Evolutionary conservation across 129 eudicot species (phyloP).

Genomic region (Calendula officinalis): DNA sequence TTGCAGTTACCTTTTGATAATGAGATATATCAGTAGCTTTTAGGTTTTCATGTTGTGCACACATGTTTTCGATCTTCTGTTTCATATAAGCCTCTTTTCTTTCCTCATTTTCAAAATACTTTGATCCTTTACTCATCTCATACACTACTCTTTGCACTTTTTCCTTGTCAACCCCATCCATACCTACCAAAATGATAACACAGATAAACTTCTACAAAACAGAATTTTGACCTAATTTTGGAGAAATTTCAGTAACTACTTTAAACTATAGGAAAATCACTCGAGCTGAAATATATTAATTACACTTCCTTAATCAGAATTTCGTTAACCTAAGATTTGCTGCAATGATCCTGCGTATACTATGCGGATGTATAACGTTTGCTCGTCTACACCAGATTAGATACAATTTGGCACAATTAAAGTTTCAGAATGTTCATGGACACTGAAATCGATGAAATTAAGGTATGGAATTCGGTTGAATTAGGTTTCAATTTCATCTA

Average conservation of each 20-base stretch:
- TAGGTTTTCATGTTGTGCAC: slow-evolving; percentile 54
- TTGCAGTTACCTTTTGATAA: slow-evolving; percentile 61
- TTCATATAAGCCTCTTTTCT: slow-evolving; percentile 77
- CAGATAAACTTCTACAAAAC: background rate
- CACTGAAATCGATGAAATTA: background rate
- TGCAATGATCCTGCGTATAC: background rate
- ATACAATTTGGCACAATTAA: background rate
- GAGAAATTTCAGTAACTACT: background rate
- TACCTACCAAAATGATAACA: slow-evolving; percentile 49
- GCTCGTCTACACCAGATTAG: background rate
- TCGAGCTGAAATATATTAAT: slow-evolving; percentile 5
- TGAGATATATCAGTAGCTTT: slow-evolving; percentile 54
- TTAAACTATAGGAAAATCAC: background rate
- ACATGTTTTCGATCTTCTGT: slow-evolving; percentile 73
- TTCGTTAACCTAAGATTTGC: background rate
- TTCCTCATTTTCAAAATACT: slow-evolving; percentile 87
- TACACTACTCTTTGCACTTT: slow-evolving; percentile 89
- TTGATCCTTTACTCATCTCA: slow-evolving; percentile 98
- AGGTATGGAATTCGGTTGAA: background rate
- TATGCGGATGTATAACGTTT: slow-evolving; percentile 4
- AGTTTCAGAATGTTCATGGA: slow-evolving; percentile 3
- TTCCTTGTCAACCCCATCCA: slow-evolving; percentile 99
- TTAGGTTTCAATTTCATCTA: background rate
- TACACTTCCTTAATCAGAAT: background rate
- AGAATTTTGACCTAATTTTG: background rate